Conservation (phyloP, 2,329 filamentous ascomycete species). For the Gliomastix tumulicola region DNA sequence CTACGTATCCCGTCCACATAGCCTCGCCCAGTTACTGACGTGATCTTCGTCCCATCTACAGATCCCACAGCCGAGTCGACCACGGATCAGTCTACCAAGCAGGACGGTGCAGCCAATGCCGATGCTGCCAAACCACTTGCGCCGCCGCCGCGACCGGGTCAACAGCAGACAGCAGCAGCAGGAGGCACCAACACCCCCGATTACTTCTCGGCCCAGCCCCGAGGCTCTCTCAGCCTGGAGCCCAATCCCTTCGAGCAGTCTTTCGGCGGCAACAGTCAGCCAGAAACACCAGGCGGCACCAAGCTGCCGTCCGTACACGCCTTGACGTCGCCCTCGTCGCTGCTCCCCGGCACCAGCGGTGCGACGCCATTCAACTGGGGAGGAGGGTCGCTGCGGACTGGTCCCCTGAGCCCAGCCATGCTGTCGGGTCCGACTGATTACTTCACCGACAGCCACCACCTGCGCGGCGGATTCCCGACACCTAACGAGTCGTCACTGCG, state of each 20-base stretch:
- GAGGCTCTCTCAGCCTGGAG: conserved; percentile 62
- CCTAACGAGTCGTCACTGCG: conserved; percentile 93
- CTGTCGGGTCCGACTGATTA: conserved; percentile 85
- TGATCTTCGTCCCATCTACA: conserved; percentile 12
- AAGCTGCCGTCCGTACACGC: conserved; percentile 86
- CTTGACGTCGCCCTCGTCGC: conserved; percentile 81
- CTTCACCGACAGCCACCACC: conserved; percentile 71
- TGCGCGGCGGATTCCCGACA: conserved; percentile 82
- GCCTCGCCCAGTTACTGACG: conserved; percentile 1
- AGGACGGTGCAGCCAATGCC: conserved; percentile 44
- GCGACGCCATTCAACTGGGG: conserved; percentile 73
- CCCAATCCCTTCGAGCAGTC: conserved; percentile 97
- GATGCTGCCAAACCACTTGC: conserved; percentile 60
- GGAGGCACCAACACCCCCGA: conserved; percentile 51
- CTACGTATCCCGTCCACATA: neutral
- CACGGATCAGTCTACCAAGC: conserved; percentile 35
- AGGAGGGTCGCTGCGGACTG: conserved; percentile 77
- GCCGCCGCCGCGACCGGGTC: conserved; percentile 60
- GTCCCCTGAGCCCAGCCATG: conserved; percentile 95
- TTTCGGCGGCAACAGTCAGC: conserved; percentile 58
- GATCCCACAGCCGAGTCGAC: conserved; percentile 39
- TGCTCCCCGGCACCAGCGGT: conserved; percentile 67
- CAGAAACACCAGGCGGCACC: conserved; percentile 75
- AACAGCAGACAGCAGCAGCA: conserved; percentile 23
- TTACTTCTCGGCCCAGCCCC: conserved; percentile 57